Percentiles rank a stretch among this genome's conserved stretches.
Evolutionary conservation across 495 filamentous ascomycete genomes (phyloP).

Genomic region (Bacidia rubella): DNA sequence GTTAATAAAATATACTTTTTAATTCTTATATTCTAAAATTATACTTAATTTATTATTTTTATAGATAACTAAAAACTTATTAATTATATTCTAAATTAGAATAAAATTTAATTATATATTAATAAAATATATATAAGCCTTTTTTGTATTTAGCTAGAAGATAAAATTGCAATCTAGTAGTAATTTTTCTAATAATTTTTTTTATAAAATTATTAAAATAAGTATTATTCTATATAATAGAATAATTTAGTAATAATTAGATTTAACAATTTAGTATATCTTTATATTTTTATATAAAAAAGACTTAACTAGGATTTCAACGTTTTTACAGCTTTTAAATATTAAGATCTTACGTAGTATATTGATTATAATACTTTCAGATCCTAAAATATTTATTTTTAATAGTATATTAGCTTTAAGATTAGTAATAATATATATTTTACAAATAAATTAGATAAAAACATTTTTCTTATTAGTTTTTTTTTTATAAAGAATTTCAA

Average conservation of each 20-base stretch:
- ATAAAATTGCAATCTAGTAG: constrained; percentile 1
- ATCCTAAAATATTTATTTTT: constrained; percentile 1
- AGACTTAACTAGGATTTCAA: not conserved
- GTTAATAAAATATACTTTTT: constrained; percentile 4
- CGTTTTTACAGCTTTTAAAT: not conserved
- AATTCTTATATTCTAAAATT: not conserved
- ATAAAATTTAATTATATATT: constrained; percentile 1
- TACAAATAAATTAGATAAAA: not conserved
- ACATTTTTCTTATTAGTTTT: not conserved
- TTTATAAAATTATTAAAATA: constrained; percentile 2
- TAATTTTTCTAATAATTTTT: too few species aligned
- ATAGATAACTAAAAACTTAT: constrained; percentile 6
- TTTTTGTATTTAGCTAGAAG: not conserved
- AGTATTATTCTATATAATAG: not conserved
- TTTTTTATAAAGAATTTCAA: not conserved
- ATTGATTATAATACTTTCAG: too few species aligned
- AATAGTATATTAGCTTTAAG: not conserved
- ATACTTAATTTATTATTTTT: not conserved
- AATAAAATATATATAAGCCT: not conserved
- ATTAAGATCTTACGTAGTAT: too few species aligned
- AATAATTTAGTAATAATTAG: not conserved
- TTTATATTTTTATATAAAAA: constrained; percentile 1
- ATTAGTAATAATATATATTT: not conserved
- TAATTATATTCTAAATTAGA: not conserved
- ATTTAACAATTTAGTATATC: too few species aligned